Conservation (phyloP, 352 stramenopile species). For the Albugo candida region DNA sequence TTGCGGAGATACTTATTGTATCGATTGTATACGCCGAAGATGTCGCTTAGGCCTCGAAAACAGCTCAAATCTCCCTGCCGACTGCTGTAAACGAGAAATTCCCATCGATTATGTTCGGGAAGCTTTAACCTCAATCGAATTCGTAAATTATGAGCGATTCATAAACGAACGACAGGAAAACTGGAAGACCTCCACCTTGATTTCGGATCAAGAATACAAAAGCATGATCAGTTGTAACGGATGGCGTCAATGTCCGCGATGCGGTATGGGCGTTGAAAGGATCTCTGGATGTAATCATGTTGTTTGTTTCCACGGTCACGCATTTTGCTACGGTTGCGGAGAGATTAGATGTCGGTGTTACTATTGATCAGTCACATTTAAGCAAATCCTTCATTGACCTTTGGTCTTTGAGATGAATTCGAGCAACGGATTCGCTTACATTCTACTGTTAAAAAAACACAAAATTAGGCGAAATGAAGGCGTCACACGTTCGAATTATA, state of each 20-base stretch:
- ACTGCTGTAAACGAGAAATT: slow-evolving; percentile 56
- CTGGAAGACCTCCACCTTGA: slow-evolving; percentile 21
- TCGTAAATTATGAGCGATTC: slow-evolving; percentile 28
- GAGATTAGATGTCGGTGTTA: too few relatives aligned
- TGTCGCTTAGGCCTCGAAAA: slow-evolving; percentile 32
- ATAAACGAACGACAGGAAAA: slow-evolving; percentile 18
- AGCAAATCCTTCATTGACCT: too few relatives aligned
- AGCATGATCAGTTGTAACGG: slow-evolving; percentile 13
- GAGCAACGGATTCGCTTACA: too few relatives aligned
- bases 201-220: slow-evolving; percentile 44
- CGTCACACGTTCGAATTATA: too few relatives aligned
- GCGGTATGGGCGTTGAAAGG: slow-evolving; percentile 39
- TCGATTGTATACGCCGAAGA: slow-evolving; percentile 2
- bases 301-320: slow-evolving; percentile 28
- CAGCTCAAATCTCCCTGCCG: slow-evolving; percentile 31
- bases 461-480: too few relatives aligned
- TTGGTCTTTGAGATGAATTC: too few relatives aligned
- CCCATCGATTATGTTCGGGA: slow-evolving; percentile 35
- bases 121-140: slow-evolving; percentile 13
- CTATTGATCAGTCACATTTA: too few relatives aligned
- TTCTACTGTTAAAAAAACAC: too few relatives aligned
- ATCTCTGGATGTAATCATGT: slow-evolving; percentile 34
- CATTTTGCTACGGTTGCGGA: slow-evolving; percentile 37
- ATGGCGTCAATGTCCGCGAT: slow-evolving; percentile 41
- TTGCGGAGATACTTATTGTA: too few relatives aligned